Conservation (phyloP, 139 green algal species). For the Dunaliella primolecta region DNA sequence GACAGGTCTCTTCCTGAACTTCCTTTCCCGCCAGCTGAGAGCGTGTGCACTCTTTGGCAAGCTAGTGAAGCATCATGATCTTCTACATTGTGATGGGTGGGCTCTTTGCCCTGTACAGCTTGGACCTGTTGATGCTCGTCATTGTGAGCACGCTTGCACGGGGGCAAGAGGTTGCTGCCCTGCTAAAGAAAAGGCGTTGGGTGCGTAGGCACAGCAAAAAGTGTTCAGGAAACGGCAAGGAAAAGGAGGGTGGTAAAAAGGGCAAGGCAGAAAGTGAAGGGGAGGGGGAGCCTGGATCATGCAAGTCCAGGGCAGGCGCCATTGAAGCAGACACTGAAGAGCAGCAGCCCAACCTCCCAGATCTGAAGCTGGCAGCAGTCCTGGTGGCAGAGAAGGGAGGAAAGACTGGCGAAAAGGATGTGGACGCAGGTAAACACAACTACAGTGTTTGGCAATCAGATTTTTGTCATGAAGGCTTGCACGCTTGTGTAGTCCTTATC, state of each 20-base stretch:
- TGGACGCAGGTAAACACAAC: no score
- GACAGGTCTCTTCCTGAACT: no score
- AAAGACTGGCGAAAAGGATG: no score
- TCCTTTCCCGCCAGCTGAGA: no score
- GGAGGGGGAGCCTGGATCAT: neutral
- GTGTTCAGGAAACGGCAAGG: neutral
- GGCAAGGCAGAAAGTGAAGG: neutral
- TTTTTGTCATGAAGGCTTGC: no score
- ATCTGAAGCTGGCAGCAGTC: neutral
- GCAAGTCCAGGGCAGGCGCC: neutral
- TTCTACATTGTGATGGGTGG: slow-evolving; percentile 48
- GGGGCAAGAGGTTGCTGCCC: slow-evolving; percentile 19
- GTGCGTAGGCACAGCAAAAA: neutral
- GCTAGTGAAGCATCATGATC: no score
- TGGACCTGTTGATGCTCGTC: slow-evolving; percentile 56
- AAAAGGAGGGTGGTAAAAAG: neutral
- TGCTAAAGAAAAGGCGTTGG: neutral
- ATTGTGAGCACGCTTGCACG: slow-evolving; percentile 39
- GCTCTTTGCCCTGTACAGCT: slow-evolving; percentile 51
- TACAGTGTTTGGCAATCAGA: no score
- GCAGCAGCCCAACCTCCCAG: neutral
- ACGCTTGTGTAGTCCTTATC: no score
- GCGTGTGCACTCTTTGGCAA: no score
- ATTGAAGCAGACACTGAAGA: neutral
- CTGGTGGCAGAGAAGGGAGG: neutral